Evolutionary conservation across 2,329 filamentous ascomycete species (phyloP).

Genomic region (Clonostachys rhizophaga): DNA sequence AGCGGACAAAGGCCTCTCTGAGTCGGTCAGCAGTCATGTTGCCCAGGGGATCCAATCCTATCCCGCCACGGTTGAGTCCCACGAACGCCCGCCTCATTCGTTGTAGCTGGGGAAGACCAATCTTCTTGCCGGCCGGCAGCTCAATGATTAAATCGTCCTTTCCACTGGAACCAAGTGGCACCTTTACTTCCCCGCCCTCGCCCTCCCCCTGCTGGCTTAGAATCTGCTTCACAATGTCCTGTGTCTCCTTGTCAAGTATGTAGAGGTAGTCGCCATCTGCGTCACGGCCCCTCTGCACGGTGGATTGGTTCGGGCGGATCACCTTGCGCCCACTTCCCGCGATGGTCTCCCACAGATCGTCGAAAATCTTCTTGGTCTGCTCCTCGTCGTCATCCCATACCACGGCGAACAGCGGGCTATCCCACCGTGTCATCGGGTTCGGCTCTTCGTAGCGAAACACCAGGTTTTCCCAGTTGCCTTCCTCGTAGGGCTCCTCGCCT

Average conservation of each 20-base stretch:
- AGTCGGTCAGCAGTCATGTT: constrained; percentile 50
- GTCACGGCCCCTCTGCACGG: constrained; percentile 59
- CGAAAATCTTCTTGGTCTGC: constrained; percentile 50
- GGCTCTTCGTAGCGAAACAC: constrained; percentile 83
- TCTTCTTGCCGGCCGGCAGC: constrained; percentile 55
- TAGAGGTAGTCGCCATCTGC: constrained; percentile 72
- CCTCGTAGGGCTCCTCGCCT: constrained; percentile 38
- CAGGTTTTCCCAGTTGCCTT: constrained; percentile 69
- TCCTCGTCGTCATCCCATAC: constrained; percentile 68
- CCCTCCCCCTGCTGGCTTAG: constrained; percentile 67
- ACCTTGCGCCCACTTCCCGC: constrained; percentile 58
- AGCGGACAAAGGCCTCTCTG: constrained; percentile 59
- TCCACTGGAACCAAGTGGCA: constrained; percentile 27
- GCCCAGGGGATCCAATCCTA: constrained; percentile 49
- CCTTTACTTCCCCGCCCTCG: constrained; percentile 52
- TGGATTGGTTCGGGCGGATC: constrained; percentile 71
- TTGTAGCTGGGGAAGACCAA: constrained; percentile 73
- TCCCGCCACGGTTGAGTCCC: constrained; percentile 67
- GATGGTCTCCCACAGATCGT: constrained; percentile 71
- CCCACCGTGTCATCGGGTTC: constrained; percentile 81
- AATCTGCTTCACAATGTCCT: constrained; percentile 68
- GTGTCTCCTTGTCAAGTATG: constrained; percentile 72
- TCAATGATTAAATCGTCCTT: constrained; percentile 54
- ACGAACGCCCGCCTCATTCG: constrained; percentile 74
- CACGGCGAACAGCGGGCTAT: constrained; percentile 76